Evolutionary conservation across 2,329 filamentous ascomycete species (phyloP).

Genomic region (Sporothrix schenckii): DNA sequence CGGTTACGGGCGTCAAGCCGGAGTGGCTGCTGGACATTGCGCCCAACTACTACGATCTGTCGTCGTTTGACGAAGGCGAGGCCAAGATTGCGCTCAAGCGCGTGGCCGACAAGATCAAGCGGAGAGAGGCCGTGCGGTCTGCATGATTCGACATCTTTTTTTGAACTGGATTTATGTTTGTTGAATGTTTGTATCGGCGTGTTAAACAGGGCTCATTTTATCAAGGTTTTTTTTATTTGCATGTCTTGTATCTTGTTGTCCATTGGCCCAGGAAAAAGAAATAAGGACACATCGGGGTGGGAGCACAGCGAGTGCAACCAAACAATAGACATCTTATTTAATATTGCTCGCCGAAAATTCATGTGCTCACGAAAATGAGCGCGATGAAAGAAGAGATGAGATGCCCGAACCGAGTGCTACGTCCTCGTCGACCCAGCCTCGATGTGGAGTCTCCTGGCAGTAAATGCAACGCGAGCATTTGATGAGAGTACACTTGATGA

Average conservation of each 20-base stretch:
- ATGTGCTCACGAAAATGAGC: neutral
- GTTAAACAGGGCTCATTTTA: neutral
- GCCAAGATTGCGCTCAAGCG: slow-evolving; percentile 69
- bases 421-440: slow-evolving; percentile 15
- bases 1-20: slow-evolving; percentile 85
- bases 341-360: neutral
- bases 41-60: slow-evolving; percentile 86
- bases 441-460: neutral
- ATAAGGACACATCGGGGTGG: neutral
- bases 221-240: neutral
- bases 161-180: neutral
- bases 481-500: neutral
- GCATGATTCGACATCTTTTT: neutral
- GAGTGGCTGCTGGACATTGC: slow-evolving; percentile 98
- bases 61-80: slow-evolving; percentile 81
- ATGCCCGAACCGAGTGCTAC: slow-evolving; percentile 15
- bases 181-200: neutral
- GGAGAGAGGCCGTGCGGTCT: slow-evolving; percentile 60
- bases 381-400: slow-evolving; percentile 15
- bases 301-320: neutral
- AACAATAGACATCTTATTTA: slow-evolving; percentile 3
- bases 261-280: neutral
- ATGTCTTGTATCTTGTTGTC: neutral
- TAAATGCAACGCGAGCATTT: slow-evolving; percentile 1
- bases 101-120: slow-evolving; percentile 62